Percentiles rank a stretch among this genome's conserved stretches.
Evolutionary conservation across 1,139 yeast species (phyloP).

Genomic region (Candida sp.): DNA sequence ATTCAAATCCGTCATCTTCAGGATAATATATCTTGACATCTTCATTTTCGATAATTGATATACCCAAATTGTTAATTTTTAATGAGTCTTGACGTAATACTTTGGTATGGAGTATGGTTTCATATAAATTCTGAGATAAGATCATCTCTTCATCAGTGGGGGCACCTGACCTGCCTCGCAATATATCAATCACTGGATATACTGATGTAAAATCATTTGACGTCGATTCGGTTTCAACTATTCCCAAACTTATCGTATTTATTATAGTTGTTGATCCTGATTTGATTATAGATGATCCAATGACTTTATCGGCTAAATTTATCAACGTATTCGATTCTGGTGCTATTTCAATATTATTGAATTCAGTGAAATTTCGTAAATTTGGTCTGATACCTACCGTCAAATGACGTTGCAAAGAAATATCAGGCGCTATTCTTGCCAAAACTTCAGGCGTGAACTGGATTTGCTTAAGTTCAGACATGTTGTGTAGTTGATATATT

Average conservation of each 20-base stretch:
- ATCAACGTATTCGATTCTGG: slow-evolving; percentile 17
- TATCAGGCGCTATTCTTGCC: slow-evolving; percentile 82
- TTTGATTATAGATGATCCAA: slow-evolving; percentile 73
- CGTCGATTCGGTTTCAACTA: slow-evolving; percentile 46
- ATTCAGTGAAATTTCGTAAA: slow-evolving; percentile 67
- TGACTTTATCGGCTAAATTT: slow-evolving; percentile 37
- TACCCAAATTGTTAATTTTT: slow-evolving; percentile 45
- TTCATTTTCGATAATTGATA: slow-evolving; percentile 42
- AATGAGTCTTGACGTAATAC: slow-evolving; percentile 46
- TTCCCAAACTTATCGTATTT: slow-evolving; percentile 72
- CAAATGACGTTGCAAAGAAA: slow-evolving; percentile 76
- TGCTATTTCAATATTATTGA: slow-evolving; percentile 51
- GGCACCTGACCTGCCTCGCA: slow-evolving; percentile 73
- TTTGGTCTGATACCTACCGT: slow-evolving; percentile 73
- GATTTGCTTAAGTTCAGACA: slow-evolving; percentile 31
- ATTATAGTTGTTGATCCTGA: slow-evolving; percentile 76
- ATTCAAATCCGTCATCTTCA: slow-evolving; percentile 21
- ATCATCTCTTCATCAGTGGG: slow-evolving; percentile 93
- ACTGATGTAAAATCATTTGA: slow-evolving; percentile 38
- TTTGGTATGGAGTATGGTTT: slow-evolving; percentile 53
- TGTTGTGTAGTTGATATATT: neutral
- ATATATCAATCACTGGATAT: slow-evolving; percentile 79
- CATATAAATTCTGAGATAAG: slow-evolving; percentile 65
- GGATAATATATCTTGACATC: slow-evolving; percentile 36
- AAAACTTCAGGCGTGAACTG: slow-evolving; percentile 78